Evolutionary conservation across 1,139 yeast genomes (phyloP).

Genomic region (Debaryomycetaceae sp.): DNA sequence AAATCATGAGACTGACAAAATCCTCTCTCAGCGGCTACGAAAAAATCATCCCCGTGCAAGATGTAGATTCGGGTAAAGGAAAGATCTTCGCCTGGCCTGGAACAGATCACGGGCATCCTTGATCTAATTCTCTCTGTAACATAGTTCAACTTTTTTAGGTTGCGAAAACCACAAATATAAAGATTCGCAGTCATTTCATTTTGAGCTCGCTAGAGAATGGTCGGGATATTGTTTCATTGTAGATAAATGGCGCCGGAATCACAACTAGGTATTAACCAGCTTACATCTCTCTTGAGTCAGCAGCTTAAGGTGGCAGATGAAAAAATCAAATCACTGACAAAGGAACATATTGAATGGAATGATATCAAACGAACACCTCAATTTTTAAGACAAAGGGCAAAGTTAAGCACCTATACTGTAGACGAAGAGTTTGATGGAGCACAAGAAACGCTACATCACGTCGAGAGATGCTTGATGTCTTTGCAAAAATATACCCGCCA

Average conservation of each 20-base stretch:
- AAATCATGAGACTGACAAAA: constrained; percentile 13
- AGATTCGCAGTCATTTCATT: background rate
- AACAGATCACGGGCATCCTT: constrained; percentile 63
- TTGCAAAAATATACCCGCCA: constrained; percentile 18
- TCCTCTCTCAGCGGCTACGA: constrained; percentile 13
- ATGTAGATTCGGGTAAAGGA: constrained; percentile 35
- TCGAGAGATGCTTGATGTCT: constrained; percentile 14
- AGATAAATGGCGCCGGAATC: background rate
- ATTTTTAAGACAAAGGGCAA: constrained; percentile 26
- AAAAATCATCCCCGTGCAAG: constrained; percentile 7
- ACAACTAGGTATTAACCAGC: constrained; percentile 4
- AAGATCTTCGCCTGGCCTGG: constrained; percentile 67
- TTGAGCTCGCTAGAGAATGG: background rate
- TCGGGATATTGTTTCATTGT: background rate
- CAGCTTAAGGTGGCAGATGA: constrained; percentile 17
- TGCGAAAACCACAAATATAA: constrained; percentile 8
- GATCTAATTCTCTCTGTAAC: constrained; percentile 5
- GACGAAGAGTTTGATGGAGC: constrained; percentile 39
- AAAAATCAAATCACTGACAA: constrained; percentile 7
- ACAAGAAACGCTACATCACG: constrained; percentile 14
- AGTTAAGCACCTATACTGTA: constrained; percentile 25
- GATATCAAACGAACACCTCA: constrained; percentile 29
- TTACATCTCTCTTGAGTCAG: constrained; percentile 10
- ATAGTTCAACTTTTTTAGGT: constrained; percentile 3
- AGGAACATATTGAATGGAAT: constrained; percentile 23